Evolutionary conservation across 2,329 filamentous ascomycete species (phyloP), one percentile per base, ranked within the genome.

Genomic region (Penicillium paneum): DNA sequence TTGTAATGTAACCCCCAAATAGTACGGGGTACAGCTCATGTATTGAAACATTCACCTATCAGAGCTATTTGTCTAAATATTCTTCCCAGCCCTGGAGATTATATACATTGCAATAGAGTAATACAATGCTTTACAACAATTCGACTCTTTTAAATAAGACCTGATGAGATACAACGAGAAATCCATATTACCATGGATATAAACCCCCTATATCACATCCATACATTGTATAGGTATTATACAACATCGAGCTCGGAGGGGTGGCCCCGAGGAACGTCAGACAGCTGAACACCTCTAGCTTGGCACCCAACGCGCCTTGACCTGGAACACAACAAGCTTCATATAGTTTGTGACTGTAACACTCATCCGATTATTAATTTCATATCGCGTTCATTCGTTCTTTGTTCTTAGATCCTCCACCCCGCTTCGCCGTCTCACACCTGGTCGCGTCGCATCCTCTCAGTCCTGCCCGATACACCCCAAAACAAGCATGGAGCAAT

Each of bases 401-500:
- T 51, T 44, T 31, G 41, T 46, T 39, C 42, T 46, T 12, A 8
- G 15, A 19, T 17, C n/a, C 17, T 15, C 19, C 11, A 46, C 34
- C 21, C 35, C 26, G 13, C 46, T 19, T 42, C 29, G 4, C 19
- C 44, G 12, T 41, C 28, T 45, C 36, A 21, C 36, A 28, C 28
- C 39, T n/a, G 24, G 29, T 55, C 52, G 48, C 52, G 48, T 55
- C 41, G 48, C 48, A 53, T 49, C n/a, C 19, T 29, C n/a, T 13
- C 13, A 3, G 42, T 32, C 12, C 39, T 24, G 10, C 31, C 29
- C 31, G 35, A 52, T 35, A 34, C 36, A 15, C 40, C 55, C 31
- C 43, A 49, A 54, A 49, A 46, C 52, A 7, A 35, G 8, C 64
- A 86, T 86, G 83, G 83, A 86, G 64, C 75, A 81, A 66, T 76